Evolutionary conservation across 164 flowering plant genomes (phyloP).

Genomic region (Liriodendron chinense): DNA sequence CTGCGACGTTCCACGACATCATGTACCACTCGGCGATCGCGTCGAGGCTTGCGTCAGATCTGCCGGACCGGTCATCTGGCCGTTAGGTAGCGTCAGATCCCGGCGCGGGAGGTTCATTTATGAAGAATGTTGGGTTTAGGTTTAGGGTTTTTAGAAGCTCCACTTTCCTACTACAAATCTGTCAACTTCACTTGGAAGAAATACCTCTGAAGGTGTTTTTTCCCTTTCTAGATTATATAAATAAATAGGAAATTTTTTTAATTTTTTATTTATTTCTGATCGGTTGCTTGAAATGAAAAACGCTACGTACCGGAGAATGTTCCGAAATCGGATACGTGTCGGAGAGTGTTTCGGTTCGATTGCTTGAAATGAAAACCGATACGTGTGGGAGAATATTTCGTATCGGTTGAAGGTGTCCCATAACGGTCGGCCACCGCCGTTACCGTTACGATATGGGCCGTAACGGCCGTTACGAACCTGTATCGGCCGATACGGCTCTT

Average conservation of each 20-base stretch:
- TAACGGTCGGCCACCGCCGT: too few species aligned
- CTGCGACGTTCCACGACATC: slow-evolving; percentile 58
- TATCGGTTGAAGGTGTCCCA: too few species aligned
- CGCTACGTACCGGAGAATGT: too few species aligned
- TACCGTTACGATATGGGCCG: too few species aligned
- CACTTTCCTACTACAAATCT: background rate
- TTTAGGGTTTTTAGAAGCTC: background rate
- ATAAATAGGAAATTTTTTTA: background rate
- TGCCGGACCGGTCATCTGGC: slow-evolving; percentile 23
- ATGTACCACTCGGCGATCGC: slow-evolving; percentile 96
- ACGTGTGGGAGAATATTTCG: too few species aligned
- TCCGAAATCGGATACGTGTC: too few species aligned
- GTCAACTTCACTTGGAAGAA: background rate
- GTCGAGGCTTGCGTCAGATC: slow-evolving; percentile 76
- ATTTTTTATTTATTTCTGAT: too few species aligned
- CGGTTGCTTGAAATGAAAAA: too few species aligned
- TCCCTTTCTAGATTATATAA: background rate
- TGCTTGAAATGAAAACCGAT: too few species aligned
- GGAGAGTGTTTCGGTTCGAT: too few species aligned
- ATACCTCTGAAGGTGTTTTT: background rate
- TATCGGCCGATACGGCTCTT: too few species aligned
- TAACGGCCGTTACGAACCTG: too few species aligned
- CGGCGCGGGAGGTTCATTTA: background rate
- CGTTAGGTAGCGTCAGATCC: slow-evolving; percentile 4
- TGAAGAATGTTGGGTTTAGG: background rate